A percentile compares a stretch with the other conserved stretches of the same genome.
phyloP scores from a whole-genome alignment of 495 filamentous ascomycete species.

The Aspergillus avenaceus region DNA sequence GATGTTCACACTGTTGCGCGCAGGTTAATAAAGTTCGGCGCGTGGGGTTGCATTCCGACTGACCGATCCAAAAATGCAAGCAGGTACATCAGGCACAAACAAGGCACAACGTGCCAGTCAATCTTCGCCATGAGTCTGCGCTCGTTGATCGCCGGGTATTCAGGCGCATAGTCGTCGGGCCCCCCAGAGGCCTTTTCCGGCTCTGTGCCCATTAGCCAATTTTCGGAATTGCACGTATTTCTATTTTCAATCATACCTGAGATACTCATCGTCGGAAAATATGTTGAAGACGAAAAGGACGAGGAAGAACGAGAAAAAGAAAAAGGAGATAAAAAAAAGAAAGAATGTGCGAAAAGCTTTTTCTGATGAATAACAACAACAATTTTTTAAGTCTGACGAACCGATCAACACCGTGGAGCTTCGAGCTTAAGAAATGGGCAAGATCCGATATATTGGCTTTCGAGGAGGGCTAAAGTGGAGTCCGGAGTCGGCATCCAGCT shows the following conservation, averaged over 20 bases:
- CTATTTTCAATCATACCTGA: background rate
- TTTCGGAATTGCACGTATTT: background rate
- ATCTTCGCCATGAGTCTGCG: slow-evolving; percentile 61
- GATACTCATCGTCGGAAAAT: background rate
- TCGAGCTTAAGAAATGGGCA: background rate
- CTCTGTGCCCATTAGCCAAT: background rate
- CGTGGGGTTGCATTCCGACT: slow-evolving; percentile 3
- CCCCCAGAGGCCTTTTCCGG: slow-evolving; percentile 1
- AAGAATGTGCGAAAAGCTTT: too few species aligned
- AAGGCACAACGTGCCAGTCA: slow-evolving; percentile 70
- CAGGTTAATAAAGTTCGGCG: background rate
- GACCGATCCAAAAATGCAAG: slow-evolving; percentile 75
- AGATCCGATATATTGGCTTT: background rate
- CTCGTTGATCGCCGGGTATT: slow-evolving; percentile 60
- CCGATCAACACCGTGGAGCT: background rate
- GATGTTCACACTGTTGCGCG: slow-evolving; percentile 48
- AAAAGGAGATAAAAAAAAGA: too few species aligned
- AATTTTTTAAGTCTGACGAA: too few species aligned
- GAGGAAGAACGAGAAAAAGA: too few species aligned
- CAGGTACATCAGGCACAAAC: slow-evolving; percentile 71
- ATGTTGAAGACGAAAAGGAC: too few species aligned
- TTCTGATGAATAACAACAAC: too few species aligned
- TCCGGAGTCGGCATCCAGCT: background rate
- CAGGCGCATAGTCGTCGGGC: too few species aligned
- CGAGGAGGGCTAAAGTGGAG: background rate